Conservation (phyloP, 345 rosid genomes). For the Atalantia buxifolia region DNA sequence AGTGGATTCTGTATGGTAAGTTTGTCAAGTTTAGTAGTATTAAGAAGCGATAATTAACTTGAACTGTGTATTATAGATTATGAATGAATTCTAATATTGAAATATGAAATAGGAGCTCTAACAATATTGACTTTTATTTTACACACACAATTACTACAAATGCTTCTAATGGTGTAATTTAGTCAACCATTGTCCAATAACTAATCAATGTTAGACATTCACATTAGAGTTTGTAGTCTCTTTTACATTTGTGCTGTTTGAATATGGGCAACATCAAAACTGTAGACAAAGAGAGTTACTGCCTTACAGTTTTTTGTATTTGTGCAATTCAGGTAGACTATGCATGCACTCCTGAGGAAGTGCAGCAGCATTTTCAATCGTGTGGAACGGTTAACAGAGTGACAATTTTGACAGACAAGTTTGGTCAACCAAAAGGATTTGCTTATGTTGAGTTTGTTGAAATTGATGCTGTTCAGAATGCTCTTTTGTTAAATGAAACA, state of each 20-base stretch:
- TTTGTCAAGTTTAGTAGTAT: neutral
- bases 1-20: neutral
- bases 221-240: neutral
- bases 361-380: constrained; percentile 97
- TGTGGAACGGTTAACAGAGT: constrained; percentile 98
- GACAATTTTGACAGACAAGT: constrained; percentile 97
- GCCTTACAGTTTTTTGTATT: constrained; percentile 4
- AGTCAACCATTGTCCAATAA: neutral
- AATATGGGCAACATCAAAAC: neutral
- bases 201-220: neutral
- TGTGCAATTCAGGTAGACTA: constrained; percentile 77
- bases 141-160: neutral
- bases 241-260: neutral
- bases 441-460: constrained; percentile 98
- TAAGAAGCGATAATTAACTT: neutral
- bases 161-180: neutral
- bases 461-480: constrained; percentile 90
- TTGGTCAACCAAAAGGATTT: constrained; percentile 98
- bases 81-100: neutral
- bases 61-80: neutral
- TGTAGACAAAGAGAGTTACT: neutral
- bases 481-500: constrained; percentile 87
- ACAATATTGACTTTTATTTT: neutral
- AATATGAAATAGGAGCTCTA: neutral
- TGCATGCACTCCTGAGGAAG: constrained; percentile 97